Evolutionary conservation across 371 early-diverging fungal species (phyloP).

Genomic region (Blastocladiella emersonii): DNA sequence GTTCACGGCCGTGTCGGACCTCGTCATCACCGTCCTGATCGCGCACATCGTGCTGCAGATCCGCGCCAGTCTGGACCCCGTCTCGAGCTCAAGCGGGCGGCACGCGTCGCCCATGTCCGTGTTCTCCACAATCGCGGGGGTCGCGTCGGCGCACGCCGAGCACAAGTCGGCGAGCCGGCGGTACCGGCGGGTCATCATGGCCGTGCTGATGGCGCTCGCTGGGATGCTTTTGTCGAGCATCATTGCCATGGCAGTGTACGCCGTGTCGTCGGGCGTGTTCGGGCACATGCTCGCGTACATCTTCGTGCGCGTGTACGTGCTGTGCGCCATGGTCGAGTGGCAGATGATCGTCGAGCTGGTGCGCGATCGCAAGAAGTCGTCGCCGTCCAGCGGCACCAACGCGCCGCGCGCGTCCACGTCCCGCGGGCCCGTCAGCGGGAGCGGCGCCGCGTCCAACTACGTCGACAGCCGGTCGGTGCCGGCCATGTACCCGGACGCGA

Average conservation of each 20-base stretch:
- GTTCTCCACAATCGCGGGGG: too few species aligned
- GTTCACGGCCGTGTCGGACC: background rate
- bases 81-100: background rate
- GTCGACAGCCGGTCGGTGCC: too few species aligned
- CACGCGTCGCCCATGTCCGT: too few species aligned
- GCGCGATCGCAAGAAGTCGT: too few species aligned
- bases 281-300: background rate
- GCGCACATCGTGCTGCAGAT: background rate
- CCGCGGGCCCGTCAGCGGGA: too few species aligned
- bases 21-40: background rate
- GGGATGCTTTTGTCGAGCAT: background rate
- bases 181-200: background rate
- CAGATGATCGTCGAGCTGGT: background rate
- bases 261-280: background rate
- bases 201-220: background rate
- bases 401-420: too few species aligned
- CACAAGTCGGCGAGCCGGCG: background rate
- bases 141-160: too few species aligned
- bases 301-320: background rate
- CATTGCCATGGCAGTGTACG: background rate
- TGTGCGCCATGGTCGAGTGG: conserved; percentile 1
- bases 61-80: background rate
- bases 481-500: too few species aligned
- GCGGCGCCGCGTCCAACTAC: too few species aligned
- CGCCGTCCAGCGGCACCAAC: too few species aligned